Base-by-base conservation (phyloP, 2,329 filamentous ascomycete species). In the Exophiala aquamarina region DNA sequence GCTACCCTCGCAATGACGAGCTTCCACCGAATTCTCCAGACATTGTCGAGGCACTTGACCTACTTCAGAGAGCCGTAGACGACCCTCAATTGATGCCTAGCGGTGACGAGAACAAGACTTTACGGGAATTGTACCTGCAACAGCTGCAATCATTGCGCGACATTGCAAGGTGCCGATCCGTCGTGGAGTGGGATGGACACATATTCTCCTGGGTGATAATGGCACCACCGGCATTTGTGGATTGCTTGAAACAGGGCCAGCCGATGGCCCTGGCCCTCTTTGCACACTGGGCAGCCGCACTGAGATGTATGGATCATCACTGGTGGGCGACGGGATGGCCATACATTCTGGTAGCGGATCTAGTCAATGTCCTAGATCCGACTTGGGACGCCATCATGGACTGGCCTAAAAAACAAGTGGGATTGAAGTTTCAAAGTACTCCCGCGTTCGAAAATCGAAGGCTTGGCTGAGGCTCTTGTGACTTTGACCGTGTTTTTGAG, bases 291-390 rank as follows among this genome's bases (percentile, higher is more conserved):
- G 54, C 55, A 17, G 57, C 53, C 6, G 50, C 44, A 29, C 56
- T 59, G 29, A 42, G 53, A 11, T 58, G 55, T 41, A 57, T 59
- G 47, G 57, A 59, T 43, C 57, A 59, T 44, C 52, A 58, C 28
- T 59, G 57, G 57, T 59, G 57, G 57, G 57, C 55, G 9, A 49
- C 49, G 7, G 57, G 57, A 18, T 59, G 57, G 57, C 50, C 52
- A n/a, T 54, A 58, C 44, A 56, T 44, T 18, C 45, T 59, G 29
- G 55, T 59, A 3, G 38, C 48, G 21, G 57, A 58, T 37, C 48
- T 57, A n/a, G 55, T 54, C 3, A 41, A 42, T 43, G 45, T 56
- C 31, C 44, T 59, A 4, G 57, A 58, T 44, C 47, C 49, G 28
- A 21, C 42, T 19, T 59, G 55, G 57, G 33, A 39, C 10, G 46